Evolutionary conservation across 768 basidiomycete species (phyloP).

Genomic region (Crassisporium funariophilum): DNA sequence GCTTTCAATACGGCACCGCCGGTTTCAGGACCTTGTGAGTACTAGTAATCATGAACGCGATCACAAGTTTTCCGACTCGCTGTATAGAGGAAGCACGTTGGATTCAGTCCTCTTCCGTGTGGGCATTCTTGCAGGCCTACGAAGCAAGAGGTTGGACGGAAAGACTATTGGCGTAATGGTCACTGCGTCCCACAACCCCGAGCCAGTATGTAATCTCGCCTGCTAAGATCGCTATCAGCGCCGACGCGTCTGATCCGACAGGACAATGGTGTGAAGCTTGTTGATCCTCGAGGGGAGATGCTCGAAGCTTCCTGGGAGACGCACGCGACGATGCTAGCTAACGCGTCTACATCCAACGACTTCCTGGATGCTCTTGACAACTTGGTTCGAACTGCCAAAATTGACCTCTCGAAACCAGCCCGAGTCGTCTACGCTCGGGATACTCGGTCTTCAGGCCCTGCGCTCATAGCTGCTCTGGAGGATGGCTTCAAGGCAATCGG

Average conservation of each 20-base stretch:
- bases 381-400: slow-evolving; percentile 64
- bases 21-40: slow-evolving; percentile 91
- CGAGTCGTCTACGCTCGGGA: slow-evolving; percentile 90
- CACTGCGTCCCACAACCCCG: slow-evolving; percentile 99
- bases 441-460: slow-evolving; percentile 85
- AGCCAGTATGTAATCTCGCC: slow-evolving; percentile 58
- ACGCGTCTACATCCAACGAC: slow-evolving; percentile 74
- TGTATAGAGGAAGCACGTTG: slow-evolving; percentile 61
- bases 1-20: slow-evolving; percentile 90
- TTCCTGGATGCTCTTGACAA: slow-evolving; percentile 65
- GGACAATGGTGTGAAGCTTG: slow-evolving; percentile 99
- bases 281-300: slow-evolving; percentile 98
- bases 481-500: slow-evolving; percentile 80
- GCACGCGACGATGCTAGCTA: slow-evolving; percentile 85
- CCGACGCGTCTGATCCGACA: slow-evolving; percentile 32
- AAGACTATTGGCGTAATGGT: slow-evolving; percentile 97
- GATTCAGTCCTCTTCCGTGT: slow-evolving; percentile 95
- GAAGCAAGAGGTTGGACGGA: slow-evolving; percentile 91
- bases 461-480: slow-evolving; percentile 74
- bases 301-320: slow-evolving; percentile 90
- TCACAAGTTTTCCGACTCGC: slow-evolving; percentile 9
- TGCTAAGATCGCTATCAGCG: slow-evolving; percentile 1
- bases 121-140: slow-evolving; percentile 84
- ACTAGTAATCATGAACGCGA: slow-evolving; percentile 8
- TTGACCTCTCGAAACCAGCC: slow-evolving; percentile 79